Percentiles rank a stretch among this genome's conserved stretches.
phyloP scores from a whole-genome alignment of 768 basidiomycete genomes.

The Flagelloscypha sp. region DNA sequence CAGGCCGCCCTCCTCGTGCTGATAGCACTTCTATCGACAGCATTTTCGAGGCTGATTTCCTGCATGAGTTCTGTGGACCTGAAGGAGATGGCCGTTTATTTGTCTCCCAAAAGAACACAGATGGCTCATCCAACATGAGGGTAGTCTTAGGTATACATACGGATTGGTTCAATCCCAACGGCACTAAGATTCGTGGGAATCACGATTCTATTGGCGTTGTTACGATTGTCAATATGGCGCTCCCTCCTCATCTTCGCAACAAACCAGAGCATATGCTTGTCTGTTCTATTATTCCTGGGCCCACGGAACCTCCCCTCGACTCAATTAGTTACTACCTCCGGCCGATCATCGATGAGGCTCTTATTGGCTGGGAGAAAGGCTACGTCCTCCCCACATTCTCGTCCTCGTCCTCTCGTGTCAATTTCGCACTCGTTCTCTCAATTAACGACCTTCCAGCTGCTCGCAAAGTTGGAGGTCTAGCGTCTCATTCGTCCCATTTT shows the following conservation, averaged over 20 bases:
- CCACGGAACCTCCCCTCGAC: constrained; percentile 17
- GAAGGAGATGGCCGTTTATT: constrained; percentile 14
- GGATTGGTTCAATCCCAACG: constrained; percentile 27
- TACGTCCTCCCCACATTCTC: constrained; percentile 14
- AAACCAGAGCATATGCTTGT: constrained; percentile 26
- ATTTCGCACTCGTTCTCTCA: constrained; percentile 8
- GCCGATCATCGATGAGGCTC: constrained; percentile 21
- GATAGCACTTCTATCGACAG: constrained; percentile 7
- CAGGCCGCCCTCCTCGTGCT: not conserved
- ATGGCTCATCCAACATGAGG: constrained; percentile 10
- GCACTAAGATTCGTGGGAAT: constrained; percentile 16
- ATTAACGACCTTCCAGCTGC: constrained; percentile 24
- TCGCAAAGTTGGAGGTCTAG: constrained; percentile 19
- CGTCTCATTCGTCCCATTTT: constrained; percentile 13
- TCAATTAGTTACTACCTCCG: constrained; percentile 22
- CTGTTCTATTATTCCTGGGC: constrained; percentile 21
- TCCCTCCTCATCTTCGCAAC: constrained; percentile 22
- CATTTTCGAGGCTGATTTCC: constrained; percentile 20
- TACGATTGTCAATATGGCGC: constrained; percentile 23
- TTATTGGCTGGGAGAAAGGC: constrained; percentile 13
- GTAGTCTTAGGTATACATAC: constrained; percentile 20
- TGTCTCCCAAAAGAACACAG: no score
- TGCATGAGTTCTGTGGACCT: constrained; percentile 20
- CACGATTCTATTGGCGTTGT: constrained; percentile 23
- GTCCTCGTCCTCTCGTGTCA: constrained; percentile 2